Base-by-base conservation (phyloP, 2,329 filamentous ascomycete genomes). In the Ophiostoma sp. region DNA sequence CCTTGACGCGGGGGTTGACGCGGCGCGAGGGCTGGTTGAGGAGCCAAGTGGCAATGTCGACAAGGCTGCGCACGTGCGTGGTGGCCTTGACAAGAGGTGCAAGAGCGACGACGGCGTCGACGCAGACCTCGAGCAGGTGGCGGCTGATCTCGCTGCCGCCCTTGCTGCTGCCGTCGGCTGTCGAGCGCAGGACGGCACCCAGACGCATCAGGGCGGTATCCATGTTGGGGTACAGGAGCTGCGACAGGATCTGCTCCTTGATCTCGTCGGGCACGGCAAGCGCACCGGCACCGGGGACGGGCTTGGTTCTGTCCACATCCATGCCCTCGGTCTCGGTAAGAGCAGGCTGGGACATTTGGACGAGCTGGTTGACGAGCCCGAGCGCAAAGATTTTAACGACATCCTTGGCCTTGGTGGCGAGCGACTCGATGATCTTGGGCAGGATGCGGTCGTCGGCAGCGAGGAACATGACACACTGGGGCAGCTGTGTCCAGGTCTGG, bases 371-470 rank as follows among this genome's bases (percentile, higher is more conserved):
- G 64, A 99, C 79, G 60, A 98, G 89, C 13, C 88, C 85, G 39
- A 99, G 82, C 0, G 94, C 87, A 77, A 92, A 96, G 0, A 91
- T 80, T 76, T 94, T 95, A 70, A 99, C 94, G 70, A 93, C 90
- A 72, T 94, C 91, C 78, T 95, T 79, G 70, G 76, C 76, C 54
- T 87, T 94, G 65, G 86, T 84, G 4, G 84, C 83, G 35, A 99
- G 81, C 75, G 90, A 91, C 73, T 92, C 88, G 57, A 93, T 86
- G 20, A 97, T 80, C 74, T 89, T 89, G 20, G 83, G 83, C 39
- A 98, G 77, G n/a, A 94, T 82, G 20, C 89, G 85, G 8, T 85
- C 79, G 15, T 90, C 86, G 52, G 83, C 77, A 3, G 78, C 78
- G 8, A 99, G 83, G 75, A 95, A 92, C 7, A 89, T 77, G 0